Evolutionary conservation across 345 rosid species (phyloP).

Genomic region (Populus tremula): DNA sequence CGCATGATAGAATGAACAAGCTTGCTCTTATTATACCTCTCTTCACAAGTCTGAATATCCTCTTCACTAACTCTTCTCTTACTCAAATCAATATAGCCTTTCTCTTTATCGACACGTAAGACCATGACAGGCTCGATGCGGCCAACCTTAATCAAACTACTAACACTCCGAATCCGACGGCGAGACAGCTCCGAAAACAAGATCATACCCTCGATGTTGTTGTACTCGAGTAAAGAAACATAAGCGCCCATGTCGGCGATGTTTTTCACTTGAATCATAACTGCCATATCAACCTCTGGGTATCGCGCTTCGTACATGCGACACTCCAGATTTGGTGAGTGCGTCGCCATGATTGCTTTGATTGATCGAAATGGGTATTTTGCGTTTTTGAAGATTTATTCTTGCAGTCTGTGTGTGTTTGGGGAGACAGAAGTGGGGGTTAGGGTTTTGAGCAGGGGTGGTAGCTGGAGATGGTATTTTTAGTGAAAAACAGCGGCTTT

Average conservation of each 20-base stretch:
- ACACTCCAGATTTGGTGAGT: constrained; percentile 81
- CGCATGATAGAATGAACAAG: constrained; percentile 98
- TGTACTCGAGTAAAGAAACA: constrained; percentile 91
- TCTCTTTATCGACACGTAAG: constrained; percentile 92
- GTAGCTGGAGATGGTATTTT: neutral
- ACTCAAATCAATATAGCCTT: constrained; percentile 93
- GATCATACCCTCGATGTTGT: constrained; percentile 96
- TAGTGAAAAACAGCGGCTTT: neutral
- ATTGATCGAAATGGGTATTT: neutral
- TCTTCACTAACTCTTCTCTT: constrained; percentile 93
- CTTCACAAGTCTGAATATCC: constrained; percentile 91
- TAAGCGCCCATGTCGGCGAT: constrained; percentile 99
- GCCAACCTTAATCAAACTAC: constrained; percentile 90
- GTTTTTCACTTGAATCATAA: constrained; percentile 96
- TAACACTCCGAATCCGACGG: constrained; percentile 95
- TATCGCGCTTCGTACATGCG: constrained; percentile 92
- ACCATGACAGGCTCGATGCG: constrained; percentile 99
- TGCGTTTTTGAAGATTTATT: neutral
- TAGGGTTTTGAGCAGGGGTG: neutral
- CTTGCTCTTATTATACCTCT: constrained; percentile 97
- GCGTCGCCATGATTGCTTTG: constrained; percentile 39
- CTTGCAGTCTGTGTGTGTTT: neutral
- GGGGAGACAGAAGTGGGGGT: neutral
- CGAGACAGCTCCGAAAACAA: constrained; percentile 98
- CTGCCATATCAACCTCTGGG: constrained; percentile 97